These are phyloP conservation scores for Tricholoma flavovirens DNA, from an alignment of 768 basidiomycete species.

Conservation along the genomic window DNA sequence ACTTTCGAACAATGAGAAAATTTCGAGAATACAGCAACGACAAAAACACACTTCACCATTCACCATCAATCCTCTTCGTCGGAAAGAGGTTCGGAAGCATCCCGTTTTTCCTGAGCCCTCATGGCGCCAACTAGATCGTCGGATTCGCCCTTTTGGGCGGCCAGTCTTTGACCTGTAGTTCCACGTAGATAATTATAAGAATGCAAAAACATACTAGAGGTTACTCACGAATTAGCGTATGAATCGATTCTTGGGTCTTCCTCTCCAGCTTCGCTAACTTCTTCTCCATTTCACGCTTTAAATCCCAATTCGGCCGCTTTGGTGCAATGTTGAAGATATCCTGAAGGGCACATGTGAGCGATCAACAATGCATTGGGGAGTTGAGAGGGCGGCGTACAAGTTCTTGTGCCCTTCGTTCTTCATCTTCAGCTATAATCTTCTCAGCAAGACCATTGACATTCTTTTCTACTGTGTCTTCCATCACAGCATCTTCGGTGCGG, in stretches of 20 bases:
- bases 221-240: constrained; percentile 83
- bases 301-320: constrained; percentile 94
- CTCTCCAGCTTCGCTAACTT: constrained; percentile 85
- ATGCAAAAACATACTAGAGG: background rate
- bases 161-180: constrained; percentile 64
- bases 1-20: background rate
- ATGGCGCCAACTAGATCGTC: constrained; percentile 82
- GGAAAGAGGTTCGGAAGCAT: constrained; percentile 44
- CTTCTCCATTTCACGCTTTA: constrained; percentile 91
- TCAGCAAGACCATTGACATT: constrained; percentile 81
- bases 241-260: constrained; percentile 88
- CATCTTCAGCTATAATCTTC: constrained; percentile 81
- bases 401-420: constrained; percentile 78
- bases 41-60: constrained; percentile 16
- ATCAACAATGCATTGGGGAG: background rate
- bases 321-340: constrained; percentile 97
- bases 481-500: constrained; percentile 44
- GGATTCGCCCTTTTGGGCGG: constrained; percentile 71
- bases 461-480: constrained; percentile 85
- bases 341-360: constrained; percentile 30
- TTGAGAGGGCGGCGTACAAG: constrained; percentile 50
- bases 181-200: background rate
- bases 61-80: constrained; percentile 51
- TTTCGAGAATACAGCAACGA: constrained; percentile 10
- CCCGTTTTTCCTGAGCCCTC: constrained; percentile 65